Evolutionary conservation across 1,139 yeast species (phyloP).

Genomic region (Blastobotrys elegans): DNA sequence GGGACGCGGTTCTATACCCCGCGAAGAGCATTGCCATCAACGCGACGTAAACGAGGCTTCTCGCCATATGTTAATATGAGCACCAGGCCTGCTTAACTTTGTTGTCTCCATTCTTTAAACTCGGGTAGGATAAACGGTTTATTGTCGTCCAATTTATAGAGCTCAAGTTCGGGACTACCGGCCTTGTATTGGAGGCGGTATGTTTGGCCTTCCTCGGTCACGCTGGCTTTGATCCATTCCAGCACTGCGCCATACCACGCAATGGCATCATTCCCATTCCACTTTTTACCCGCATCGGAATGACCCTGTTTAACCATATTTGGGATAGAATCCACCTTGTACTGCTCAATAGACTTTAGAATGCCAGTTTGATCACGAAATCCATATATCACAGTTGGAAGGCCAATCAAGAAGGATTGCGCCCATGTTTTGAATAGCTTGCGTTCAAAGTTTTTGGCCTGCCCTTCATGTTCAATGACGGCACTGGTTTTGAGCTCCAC

Average conservation of each 20-base stretch:
- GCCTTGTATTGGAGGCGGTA: slow-evolving; percentile 44
- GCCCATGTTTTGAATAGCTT: slow-evolving; percentile 84
- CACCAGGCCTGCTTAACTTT: too few relatives aligned
- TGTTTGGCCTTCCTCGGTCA: slow-evolving; percentile 45
- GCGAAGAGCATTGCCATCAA: neutral
- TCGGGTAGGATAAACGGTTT: slow-evolving; percentile 45
- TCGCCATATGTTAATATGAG: neutral
- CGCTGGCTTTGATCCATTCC: slow-evolving; percentile 61
- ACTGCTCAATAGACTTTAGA: slow-evolving; percentile 66
- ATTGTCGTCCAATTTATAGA: slow-evolving; percentile 37
- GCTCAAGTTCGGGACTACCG: slow-evolving; percentile 37
- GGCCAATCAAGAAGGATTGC: slow-evolving; percentile 83
- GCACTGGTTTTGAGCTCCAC: slow-evolving; percentile 77
- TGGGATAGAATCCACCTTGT: slow-evolving; percentile 74
- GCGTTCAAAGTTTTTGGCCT: slow-evolving; percentile 59
- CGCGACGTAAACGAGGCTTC: slow-evolving; percentile 3
- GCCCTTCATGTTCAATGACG: slow-evolving; percentile 47
- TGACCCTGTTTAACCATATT: slow-evolving; percentile 40
- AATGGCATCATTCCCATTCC: slow-evolving; percentile 72
- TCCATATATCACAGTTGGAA: slow-evolving; percentile 74
- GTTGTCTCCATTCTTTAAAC: slow-evolving; percentile 57
- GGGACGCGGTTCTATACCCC: slow-evolving; percentile 7
- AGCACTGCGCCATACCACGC: slow-evolving; percentile 82
- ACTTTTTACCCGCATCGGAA: slow-evolving; percentile 32
- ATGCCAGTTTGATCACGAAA: slow-evolving; percentile 70